Base-by-base conservation (phyloP, 768 basidiomycete genomes). In the Udeniomyces megalosporus region DNA sequence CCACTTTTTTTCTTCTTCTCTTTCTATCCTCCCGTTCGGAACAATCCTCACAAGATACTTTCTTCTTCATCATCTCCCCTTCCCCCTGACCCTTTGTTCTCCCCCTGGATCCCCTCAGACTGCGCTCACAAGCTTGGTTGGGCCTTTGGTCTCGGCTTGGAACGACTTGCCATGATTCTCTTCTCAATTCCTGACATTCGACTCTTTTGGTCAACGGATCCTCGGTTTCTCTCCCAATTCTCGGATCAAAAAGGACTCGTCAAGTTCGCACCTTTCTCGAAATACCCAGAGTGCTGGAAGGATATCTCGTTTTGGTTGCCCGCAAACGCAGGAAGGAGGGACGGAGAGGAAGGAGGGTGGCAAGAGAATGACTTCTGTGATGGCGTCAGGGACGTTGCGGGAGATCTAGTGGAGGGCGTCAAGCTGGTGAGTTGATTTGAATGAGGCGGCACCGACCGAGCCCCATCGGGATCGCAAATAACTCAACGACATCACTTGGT, bases 181-280 rank as follows among this genome's bases (percentile, higher is more conserved):
- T 97, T 85, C 76, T 84, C 84, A 15, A 93, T 99, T 57, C 95
- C 93, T 10, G 95, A 99, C 73, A 97, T 99, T 71, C 85, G 95
- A 20, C 77, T 99, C 15, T 99, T 99, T 79, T 99, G 95, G 95
- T 91, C 91, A 2, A 74, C 76, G 53, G 95, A 99, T 70, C 69
- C 80, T 20, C 84, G 92, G 14, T 99, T 99, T 79, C 76, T 85
- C 29, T 79, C 81, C 14, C 95, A 99, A 69, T 99, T 99, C 73
- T 74, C 77, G 45, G 51, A 61, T 29, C 12, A 44, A 4, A 50
- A 58, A 29, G 88, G 84, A 10, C 86, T 99, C 67, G 81, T 79
- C 12, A 79, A 81, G 1, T 99, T 97, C 80, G 82, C 83, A 69
- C 82, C 89, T 0, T 97, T 91, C 75, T 93, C 90, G 14, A 88